Evolutionary conservation across 225 moss, liverwort and hornwort species (phyloP).

Genomic region (Straminergon stramineum): DNA sequence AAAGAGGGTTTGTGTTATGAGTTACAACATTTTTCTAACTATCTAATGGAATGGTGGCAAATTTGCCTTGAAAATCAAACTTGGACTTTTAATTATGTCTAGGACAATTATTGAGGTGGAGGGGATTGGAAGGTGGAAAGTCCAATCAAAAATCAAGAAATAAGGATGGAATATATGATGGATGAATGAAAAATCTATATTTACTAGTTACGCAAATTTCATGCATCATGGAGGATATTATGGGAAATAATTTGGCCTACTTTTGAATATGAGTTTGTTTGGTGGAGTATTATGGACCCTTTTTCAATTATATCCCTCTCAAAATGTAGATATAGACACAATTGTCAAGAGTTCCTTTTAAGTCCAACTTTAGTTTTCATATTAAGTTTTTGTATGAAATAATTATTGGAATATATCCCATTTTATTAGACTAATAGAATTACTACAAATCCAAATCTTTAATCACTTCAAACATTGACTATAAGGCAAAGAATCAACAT

Average conservation of each 20-base stretch:
- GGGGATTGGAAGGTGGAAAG: not conserved
- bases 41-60: too few species aligned
- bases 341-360: not conserved
- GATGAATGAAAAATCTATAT: not conserved
- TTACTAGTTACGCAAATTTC: accelerated
- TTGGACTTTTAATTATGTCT: too few species aligned
- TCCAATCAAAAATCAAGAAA: accelerated
- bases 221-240: accelerated
- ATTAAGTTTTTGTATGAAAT: not conserved
- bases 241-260: accelerated
- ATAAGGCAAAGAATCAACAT: not conserved
- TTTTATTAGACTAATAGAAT: not conserved
- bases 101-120: not conserved
- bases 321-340: not conserved
- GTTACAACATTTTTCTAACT: too few species aligned
- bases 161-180: not conserved
- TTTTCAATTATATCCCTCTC: not conserved
- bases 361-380: not conserved
- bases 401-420: not conserved
- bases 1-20: too few species aligned
- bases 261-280: not conserved
- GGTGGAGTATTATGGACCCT: accelerated
- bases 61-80: too few species aligned
- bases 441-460: not conserved
- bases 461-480: not conserved